Percentiles rank a stretch among this genome's conserved stretches.
These are phyloP conservation scores for Nigrograna mackinnonii DNA, from an alignment of 2,329 filamentous ascomycete genomes.

Conservation along the genomic window DNA sequence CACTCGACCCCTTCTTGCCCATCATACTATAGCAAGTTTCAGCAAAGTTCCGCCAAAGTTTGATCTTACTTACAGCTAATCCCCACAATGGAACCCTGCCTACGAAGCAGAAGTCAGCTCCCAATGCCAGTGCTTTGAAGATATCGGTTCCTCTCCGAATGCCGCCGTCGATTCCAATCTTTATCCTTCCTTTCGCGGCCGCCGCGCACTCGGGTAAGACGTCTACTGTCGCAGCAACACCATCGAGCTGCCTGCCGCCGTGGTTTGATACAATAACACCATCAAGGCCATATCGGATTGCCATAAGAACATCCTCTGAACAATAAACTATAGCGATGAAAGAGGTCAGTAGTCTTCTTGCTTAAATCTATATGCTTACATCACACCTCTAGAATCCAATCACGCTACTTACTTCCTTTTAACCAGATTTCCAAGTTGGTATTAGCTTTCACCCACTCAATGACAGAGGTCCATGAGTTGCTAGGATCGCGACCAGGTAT, in stretches of 20 bases:
- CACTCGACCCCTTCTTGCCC: constrained; percentile 16
- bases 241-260: constrained; percentile 25
- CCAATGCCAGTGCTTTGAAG: constrained; percentile 18
- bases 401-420: background rate
- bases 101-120: constrained; percentile 16
- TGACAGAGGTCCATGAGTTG: too few species aligned
- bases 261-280: constrained; percentile 47
- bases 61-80: too few species aligned
- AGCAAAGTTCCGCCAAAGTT: too few species aligned
- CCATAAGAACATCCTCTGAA: constrained; percentile 54
- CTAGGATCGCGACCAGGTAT: too few species aligned
- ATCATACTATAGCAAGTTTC: constrained; percentile 12
- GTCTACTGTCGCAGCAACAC: constrained; percentile 6
- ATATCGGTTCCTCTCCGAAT: constrained; percentile 21
- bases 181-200: constrained; percentile 3
- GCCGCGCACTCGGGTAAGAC: constrained; percentile 4
- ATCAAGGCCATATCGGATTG: constrained; percentile 49
- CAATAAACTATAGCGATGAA: constrained; percentile 50
- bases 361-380: constrained; percentile 9
- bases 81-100: constrained; percentile 13
- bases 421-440: background rate
- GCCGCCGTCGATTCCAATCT: constrained; percentile 9
- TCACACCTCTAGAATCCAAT: background rate
- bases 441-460: background rate
- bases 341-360: constrained; percentile 25